Evolutionary conservation across 768 basidiomycete species (phyloP), one percentile per base, ranked within the genome.

Genomic region (Solioccasus polychromus): DNA sequence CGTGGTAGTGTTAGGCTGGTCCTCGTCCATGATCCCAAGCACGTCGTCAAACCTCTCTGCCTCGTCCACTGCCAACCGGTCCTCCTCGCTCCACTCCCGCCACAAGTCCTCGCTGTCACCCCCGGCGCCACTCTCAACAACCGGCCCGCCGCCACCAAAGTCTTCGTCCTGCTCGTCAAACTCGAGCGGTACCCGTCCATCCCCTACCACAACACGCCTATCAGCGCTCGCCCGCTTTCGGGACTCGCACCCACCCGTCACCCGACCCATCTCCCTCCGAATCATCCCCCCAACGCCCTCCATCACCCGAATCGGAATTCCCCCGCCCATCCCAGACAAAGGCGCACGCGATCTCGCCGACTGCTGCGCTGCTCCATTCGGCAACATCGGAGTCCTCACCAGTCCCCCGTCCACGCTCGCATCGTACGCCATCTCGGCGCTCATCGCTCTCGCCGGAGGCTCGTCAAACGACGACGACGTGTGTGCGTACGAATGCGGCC

Each of bases 121-220:
- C 1, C 35, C 50, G 0, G 36, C 20, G 2, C 50, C 46, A 1
- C 14, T 17, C 7, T 6, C 24, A 26, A n/a, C n/a, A n/a, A n/a
- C 43, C 12, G 8, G 47, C 3, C 44, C 48, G 30, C 36, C 46
- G 15, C 54, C 17, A 69, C 42, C 54, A 50, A 84, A 80, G 38
- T 82, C 81, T 44, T 85, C 82, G 44, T 85, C 85, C 47, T 81
- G 79, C 55, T 85, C 82, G 41, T 82, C 82, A 57, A 86, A 85
- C 54, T 74, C 71, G n/a, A 76, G 64, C 9, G 68, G 67, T 1
- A 72, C 71, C 1, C 50, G 55, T n/a, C 43, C 53, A 10, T 42
- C 52, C 15, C 40, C 47, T 1, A 18, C 26, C 4, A 39, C 39
- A 20, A 8, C 42, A 15, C 23, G 19, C 3, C 35, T 22, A 8